phyloP scores from a whole-genome alignment of 2,329 filamentous ascomycete species.

The Aurifilum marmelostoma region DNA sequence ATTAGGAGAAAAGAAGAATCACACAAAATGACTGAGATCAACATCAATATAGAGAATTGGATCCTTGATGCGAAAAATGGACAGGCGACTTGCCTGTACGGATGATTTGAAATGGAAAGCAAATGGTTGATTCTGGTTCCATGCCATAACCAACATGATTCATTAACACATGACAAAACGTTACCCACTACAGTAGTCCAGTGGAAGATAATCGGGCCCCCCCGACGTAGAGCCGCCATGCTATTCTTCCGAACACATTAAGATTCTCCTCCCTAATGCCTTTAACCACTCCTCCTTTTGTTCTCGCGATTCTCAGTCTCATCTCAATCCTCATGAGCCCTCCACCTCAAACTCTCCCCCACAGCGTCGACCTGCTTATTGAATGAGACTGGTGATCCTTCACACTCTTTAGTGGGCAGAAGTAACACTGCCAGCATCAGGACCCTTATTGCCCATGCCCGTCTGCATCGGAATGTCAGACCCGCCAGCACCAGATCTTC shows the following conservation, averaged over 20 bases:
- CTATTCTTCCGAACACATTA: not conserved
- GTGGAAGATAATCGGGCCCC: not conserved
- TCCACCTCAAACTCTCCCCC: not conserved
- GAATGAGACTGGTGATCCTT: not conserved
- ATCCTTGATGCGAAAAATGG: not conserved
- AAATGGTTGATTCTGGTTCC: not conserved
- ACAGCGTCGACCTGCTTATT: not conserved
- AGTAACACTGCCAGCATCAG: conserved; percentile 19
- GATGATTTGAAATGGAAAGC: not conserved
- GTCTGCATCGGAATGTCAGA: not conserved
- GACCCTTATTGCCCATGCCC: conserved; percentile 2
- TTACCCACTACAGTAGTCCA: not conserved
- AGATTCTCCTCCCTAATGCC: not conserved
- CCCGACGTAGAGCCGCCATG: not conserved
- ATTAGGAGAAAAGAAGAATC: not conserved
- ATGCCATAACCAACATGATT: not conserved
- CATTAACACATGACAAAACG: conserved; percentile 3
- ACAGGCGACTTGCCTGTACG: not conserved
- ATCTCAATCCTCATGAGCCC: not conserved
- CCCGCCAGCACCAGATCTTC: not conserved
- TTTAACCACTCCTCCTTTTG: not conserved
- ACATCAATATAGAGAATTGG: no score
- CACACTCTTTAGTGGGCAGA: not conserved
- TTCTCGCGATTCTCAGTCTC: not conserved
- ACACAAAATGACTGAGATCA: not conserved